Evolutionary conservation across 2,329 filamentous ascomycete species (phyloP).

Genomic region (Botrytis elliptica): DNA sequence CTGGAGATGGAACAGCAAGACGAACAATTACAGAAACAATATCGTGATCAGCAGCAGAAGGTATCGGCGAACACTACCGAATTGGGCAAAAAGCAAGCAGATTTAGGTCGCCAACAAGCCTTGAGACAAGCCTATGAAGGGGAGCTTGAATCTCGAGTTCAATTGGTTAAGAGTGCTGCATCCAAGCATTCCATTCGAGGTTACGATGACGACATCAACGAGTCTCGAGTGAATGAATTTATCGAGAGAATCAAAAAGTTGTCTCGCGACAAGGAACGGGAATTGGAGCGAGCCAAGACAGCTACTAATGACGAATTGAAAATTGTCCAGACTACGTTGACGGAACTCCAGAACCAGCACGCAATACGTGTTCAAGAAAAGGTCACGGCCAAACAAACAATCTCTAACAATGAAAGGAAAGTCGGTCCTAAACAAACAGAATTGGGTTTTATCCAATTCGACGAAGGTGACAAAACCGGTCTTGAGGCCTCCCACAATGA

Average conservation of each 20-base stretch:
- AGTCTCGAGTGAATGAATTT: slow-evolving; percentile 72
- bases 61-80: slow-evolving; percentile 47
- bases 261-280: slow-evolving; percentile 72
- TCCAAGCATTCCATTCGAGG: slow-evolving; percentile 76
- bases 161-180: slow-evolving; percentile 76
- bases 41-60: slow-evolving; percentile 60
- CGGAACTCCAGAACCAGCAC: slow-evolving; percentile 71
- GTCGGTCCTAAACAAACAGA: slow-evolving; percentile 64
- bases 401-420: slow-evolving; percentile 70
- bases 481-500: slow-evolving; percentile 74
- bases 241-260: slow-evolving; percentile 74
- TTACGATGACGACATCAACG: slow-evolving; percentile 75
- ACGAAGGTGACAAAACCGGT: slow-evolving; percentile 79
- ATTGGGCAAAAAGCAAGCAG: slow-evolving; percentile 55
- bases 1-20: slow-evolving; percentile 62
- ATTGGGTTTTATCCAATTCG: slow-evolving; percentile 71
- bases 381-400: slow-evolving; percentile 68
- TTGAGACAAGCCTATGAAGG: slow-evolving; percentile 85
- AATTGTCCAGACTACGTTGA: slow-evolving; percentile 68
- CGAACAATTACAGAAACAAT: slow-evolving; percentile 61
- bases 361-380: slow-evolving; percentile 73
- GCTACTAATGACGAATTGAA: slow-evolving; percentile 74
- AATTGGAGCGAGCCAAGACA: slow-evolving; percentile 70
- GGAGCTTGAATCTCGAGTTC: slow-evolving; percentile 68
- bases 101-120: slow-evolving; percentile 77